phyloP scores from a whole-genome alignment of 306 rosid species.

The Malus orientalis region DNA sequence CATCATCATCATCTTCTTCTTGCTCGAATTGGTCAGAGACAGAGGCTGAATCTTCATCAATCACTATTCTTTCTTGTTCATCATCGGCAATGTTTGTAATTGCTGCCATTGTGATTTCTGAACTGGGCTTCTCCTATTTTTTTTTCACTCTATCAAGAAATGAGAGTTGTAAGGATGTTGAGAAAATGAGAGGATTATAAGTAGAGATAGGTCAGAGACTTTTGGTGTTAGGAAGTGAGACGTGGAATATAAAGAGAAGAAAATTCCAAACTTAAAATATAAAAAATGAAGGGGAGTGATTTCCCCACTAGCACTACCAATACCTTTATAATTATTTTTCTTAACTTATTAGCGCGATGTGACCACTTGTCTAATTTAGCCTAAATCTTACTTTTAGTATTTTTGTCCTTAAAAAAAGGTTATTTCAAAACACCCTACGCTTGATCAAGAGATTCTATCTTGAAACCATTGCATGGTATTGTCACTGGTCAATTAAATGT shows the following conservation, averaged over 20 bases:
- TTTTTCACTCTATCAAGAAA: not conserved
- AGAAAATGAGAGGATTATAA: conserved; percentile 3
- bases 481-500: not conserved
- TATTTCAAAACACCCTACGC: too few relatives aligned
- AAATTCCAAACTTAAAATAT: not conserved
- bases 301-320: not conserved
- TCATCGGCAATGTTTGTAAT: conserved; percentile 1
- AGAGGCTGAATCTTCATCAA: not conserved
- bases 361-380: too few relatives aligned
- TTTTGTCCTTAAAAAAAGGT: too few relatives aligned
- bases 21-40: conserved; percentile 8
- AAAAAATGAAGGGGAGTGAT: not conserved
- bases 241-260: conserved; percentile 34
- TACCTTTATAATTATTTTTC: too few relatives aligned
- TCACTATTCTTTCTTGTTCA: conserved; percentile 4
- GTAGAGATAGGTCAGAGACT: conserved; percentile 25
- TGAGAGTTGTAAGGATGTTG: not conserved
- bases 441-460: not conserved
- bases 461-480: not conserved
- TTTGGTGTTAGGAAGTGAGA: conserved; percentile 20
- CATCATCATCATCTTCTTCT: not conserved
- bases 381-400: too few relatives aligned
- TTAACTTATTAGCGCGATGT: too few relatives aligned
- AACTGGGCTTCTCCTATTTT: not conserved
- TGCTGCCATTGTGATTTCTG: conserved; percentile 29